These are phyloP conservation scores for Chlorophyllum brunneum DNA, from an alignment of 768 basidiomycete species.

Conservation along the genomic window DNA sequence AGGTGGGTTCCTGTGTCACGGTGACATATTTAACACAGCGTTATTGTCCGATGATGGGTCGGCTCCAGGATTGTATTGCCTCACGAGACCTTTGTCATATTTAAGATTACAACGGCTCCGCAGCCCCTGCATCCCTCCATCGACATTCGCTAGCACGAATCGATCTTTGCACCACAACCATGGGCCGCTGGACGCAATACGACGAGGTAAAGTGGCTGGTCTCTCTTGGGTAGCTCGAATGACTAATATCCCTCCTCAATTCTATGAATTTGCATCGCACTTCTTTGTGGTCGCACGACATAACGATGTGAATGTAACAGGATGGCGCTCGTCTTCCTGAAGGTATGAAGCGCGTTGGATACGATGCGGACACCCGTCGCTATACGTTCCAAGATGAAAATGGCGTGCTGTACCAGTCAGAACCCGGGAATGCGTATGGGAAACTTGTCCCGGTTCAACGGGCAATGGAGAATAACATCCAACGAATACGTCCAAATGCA, in stretches of 20 bases:
- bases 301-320: slow-evolving; percentile 29
- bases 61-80: no score
- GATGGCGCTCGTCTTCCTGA: slow-evolving; percentile 45
- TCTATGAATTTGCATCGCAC: background rate
- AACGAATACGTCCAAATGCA: background rate
- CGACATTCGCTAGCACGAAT: background rate
- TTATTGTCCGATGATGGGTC: no score
- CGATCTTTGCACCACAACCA: slow-evolving; percentile 8
- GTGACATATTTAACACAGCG: no score
- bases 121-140: background rate
- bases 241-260: no score
- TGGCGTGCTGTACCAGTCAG: slow-evolving; percentile 41
- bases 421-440: slow-evolving; percentile 44
- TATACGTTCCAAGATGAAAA: slow-evolving; percentile 47
- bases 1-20: no score
- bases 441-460: slow-evolving; percentile 31
- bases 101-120: background rate
- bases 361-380: slow-evolving; percentile 48
- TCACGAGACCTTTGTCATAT: no score
- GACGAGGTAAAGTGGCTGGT: slow-evolving; percentile 33
- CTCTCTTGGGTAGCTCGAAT: background rate
- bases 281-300: background rate
- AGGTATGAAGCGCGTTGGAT: slow-evolving; percentile 47
- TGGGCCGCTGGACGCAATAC: slow-evolving; percentile 42
- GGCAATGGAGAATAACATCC: slow-evolving; percentile 7